phyloP scores from a whole-genome alignment of 768 basidiomycete species.

The Pulveroboletus sp. region DNA sequence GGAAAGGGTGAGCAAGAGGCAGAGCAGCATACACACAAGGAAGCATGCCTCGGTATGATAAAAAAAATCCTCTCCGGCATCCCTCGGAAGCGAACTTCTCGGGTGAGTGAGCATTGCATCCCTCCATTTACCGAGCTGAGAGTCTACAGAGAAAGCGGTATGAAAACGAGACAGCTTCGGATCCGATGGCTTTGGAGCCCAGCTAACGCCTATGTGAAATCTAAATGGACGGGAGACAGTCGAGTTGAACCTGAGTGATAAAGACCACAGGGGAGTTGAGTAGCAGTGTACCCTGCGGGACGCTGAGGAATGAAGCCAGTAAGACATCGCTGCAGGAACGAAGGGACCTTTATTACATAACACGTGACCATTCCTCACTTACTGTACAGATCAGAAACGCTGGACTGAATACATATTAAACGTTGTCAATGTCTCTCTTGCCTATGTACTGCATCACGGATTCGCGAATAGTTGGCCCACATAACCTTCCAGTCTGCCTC shows the following conservation, averaged over 20 bases:
- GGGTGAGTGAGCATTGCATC: conserved; percentile 53
- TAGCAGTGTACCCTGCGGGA: not conserved
- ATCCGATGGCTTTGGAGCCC: conserved; percentile 65
- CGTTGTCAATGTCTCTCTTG: conserved; percentile 1
- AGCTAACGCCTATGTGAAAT: conserved; percentile 75
- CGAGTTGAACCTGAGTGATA: conserved; percentile 17
- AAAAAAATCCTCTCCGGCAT: conserved; percentile 60
- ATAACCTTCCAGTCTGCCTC: conserved; percentile 59
- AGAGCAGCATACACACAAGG: not conserved
- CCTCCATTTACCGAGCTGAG: conserved; percentile 63
- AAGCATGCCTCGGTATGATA: conserved; percentile 63
- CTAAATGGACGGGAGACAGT: conserved; percentile 48
- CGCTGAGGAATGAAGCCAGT: conserved; percentile 1
- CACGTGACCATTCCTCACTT: conserved; percentile 20
- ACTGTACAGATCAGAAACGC: not conserved
- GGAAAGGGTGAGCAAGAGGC: conserved; percentile 3
- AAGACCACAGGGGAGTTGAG: not conserved
- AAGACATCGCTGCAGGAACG: conserved; percentile 9
- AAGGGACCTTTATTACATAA: not conserved
- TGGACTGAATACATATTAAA: not conserved
- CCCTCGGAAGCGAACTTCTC: conserved; percentile 34
- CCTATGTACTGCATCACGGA: conserved; percentile 29
- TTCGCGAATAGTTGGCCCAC: conserved; percentile 56
- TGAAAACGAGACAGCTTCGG: conserved; percentile 32
- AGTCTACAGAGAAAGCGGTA: conserved; percentile 53